These are phyloP conservation scores for Calonectria hawksworthii DNA, from an alignment of 2,329 filamentous ascomycete genomes.

Conservation along the genomic window DNA sequence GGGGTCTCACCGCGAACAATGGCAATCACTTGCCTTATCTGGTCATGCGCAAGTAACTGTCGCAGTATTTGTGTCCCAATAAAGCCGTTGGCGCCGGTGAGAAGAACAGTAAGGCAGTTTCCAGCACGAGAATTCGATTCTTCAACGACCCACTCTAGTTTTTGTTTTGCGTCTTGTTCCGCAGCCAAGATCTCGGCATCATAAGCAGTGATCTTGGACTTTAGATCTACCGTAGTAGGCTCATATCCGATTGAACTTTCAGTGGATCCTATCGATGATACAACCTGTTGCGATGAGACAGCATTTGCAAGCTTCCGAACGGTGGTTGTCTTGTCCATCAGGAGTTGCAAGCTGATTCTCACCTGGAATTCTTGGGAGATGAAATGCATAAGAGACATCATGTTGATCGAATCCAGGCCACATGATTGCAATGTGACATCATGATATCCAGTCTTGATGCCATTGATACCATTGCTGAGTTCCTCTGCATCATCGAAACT, in stretches of 20 bases:
- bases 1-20: background rate
- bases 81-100: background rate
- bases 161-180: background rate
- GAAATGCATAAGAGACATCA: background rate
- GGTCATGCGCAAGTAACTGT: background rate
- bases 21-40: background rate
- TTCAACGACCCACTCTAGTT: accelerated
- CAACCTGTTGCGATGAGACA: background rate
- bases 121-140: too few relatives aligned
- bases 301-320: background rate
- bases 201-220: background rate
- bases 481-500: background rate
- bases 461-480: background rate
- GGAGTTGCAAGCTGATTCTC: background rate
- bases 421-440: background rate
- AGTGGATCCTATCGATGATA: background rate
- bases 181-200: background rate
- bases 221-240: background rate
- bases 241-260: background rate
- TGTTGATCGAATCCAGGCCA: background rate
- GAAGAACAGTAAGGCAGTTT: background rate
- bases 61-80: slow-evolving; percentile 2
- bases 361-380: background rate
- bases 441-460: background rate
- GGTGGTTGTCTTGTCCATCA: background rate